phyloP scores from a whole-genome alignment of 805 yeast species.

The Clavispora carvajalis region DNA sequence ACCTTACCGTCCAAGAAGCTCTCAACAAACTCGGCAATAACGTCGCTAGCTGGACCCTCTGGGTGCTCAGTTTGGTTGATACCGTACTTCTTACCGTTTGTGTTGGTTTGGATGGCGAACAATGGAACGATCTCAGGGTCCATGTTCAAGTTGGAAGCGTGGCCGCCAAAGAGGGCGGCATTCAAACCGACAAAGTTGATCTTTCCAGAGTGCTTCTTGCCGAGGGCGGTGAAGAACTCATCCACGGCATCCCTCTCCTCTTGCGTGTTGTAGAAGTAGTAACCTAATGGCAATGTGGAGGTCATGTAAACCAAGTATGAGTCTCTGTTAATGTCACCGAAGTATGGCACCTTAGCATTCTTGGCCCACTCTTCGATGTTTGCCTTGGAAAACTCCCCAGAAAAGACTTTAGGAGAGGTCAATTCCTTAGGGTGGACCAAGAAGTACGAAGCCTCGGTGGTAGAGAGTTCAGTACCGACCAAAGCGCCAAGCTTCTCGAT shows the following conservation, averaged over 20 bases:
- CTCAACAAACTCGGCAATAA: constrained; percentile 57
- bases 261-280: constrained; percentile 72
- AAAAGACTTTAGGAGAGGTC: constrained; percentile 44
- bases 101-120: constrained; percentile 77
- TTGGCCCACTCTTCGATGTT: constrained; percentile 45
- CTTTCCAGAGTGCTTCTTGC: constrained; percentile 72
- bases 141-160: constrained; percentile 81
- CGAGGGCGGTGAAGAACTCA: constrained; percentile 53
- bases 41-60: constrained; percentile 41
- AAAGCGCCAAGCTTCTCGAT: constrained; percentile 36
- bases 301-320: constrained; percentile 73
- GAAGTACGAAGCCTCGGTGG: constrained; percentile 35
- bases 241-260: constrained; percentile 59
- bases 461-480: constrained; percentile 19
- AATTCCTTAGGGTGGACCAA: constrained; percentile 43
- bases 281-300: constrained; percentile 74
- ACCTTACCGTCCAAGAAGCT: constrained; percentile 61
- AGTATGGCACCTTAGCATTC: constrained; percentile 69
- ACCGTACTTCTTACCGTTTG: constrained; percentile 70
- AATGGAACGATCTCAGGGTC: constrained; percentile 78
- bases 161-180: constrained; percentile 74
- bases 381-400: constrained; percentile 27
- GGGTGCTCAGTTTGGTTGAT: constrained; percentile 53
- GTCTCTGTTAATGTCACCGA: constrained; percentile 81
- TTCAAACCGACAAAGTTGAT: constrained; percentile 86